Percentiles rank a stretch among this genome's conserved stretches.
Conservation (phyloP, 2,329 filamentous ascomycete species). For the Verticillium dahliae region DNA sequence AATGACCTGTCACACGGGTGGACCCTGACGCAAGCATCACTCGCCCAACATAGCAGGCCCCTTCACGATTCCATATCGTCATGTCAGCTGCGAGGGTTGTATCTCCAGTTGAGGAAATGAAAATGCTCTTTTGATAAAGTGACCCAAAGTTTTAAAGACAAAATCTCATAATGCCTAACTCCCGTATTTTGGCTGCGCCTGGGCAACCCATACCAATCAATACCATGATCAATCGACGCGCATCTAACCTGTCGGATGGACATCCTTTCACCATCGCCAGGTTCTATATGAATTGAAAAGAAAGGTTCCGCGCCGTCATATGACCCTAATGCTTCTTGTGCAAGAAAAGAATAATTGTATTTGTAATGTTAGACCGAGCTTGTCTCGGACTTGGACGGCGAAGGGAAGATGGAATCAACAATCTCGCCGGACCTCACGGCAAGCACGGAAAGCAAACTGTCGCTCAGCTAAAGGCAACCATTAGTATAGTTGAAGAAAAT, state of each 20-base stretch:
- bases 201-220: neutral
- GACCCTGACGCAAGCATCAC: too few species aligned
- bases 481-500: conserved; percentile 11
- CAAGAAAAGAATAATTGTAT: neutral
- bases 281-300: neutral
- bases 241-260: neutral
- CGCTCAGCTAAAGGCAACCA: conserved; percentile 53
- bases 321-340: neutral
- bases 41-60: too few species aligned
- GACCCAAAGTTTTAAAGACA: neutral
- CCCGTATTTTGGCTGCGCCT: neutral
- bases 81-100: too few species aligned
- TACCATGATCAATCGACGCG: neutral
- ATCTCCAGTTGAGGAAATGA: neutral
- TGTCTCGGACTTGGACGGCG: neutral
- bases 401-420: conserved; percentile 63
- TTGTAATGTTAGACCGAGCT: neutral
- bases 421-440: conserved; percentile 72
- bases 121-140: neutral
- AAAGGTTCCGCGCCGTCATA: neutral
- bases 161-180: neutral
- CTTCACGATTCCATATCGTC: too few species aligned
- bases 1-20: neutral
- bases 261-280: neutral
- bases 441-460: conserved; percentile 74